A percentile compares a stretch with the other conserved stretches of the same genome.
Conservation (phyloP, 1,284 basidiomycete genomes). For the Malassezia caprae region DNA sequence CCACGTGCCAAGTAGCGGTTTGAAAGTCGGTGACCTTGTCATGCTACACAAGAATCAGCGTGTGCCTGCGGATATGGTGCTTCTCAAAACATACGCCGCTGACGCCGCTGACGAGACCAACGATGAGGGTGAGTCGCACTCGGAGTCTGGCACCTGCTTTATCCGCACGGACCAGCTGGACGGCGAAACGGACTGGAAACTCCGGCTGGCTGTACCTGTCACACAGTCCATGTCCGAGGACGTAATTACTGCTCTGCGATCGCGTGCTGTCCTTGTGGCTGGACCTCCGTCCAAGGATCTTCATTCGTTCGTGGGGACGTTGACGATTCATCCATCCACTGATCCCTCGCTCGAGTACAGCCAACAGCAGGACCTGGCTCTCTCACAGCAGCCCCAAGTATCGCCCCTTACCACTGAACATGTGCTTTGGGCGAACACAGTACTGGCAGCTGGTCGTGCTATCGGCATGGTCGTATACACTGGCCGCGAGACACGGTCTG, state of each 20-base stretch:
- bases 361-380: constrained; percentile 48
- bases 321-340: constrained; percentile 60
- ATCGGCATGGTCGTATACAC: constrained; percentile 90
- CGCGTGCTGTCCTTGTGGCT: constrained; percentile 53
- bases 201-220: constrained; percentile 73
- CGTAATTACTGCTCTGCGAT: constrained; percentile 58
- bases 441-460: constrained; percentile 85
- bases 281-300: constrained; percentile 95
- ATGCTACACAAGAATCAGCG: constrained; percentile 91
- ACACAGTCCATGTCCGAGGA: constrained; percentile 64
- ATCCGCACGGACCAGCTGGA: constrained; percentile 96
- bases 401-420: constrained; percentile 67
- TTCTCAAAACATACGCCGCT: constrained; percentile 62
- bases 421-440: constrained; percentile 92
- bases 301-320: constrained; percentile 84
- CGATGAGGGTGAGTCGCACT: constrained; percentile 50
- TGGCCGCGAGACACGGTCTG: constrained; percentile 83
- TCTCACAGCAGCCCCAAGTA: constrained; percentile 36
- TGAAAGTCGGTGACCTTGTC: constrained; percentile 85
- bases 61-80: constrained; percentile 85
- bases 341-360: not conserved
- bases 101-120: constrained; percentile 23
- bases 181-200: constrained; percentile 98
- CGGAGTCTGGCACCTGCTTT: constrained; percentile 77
- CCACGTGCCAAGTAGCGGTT: constrained; percentile 63